Evolutionary conservation across 768 basidiomycete genomes (phyloP), one percentile per base, ranked within the genome.

Genomic region (Russula sp.): DNA sequence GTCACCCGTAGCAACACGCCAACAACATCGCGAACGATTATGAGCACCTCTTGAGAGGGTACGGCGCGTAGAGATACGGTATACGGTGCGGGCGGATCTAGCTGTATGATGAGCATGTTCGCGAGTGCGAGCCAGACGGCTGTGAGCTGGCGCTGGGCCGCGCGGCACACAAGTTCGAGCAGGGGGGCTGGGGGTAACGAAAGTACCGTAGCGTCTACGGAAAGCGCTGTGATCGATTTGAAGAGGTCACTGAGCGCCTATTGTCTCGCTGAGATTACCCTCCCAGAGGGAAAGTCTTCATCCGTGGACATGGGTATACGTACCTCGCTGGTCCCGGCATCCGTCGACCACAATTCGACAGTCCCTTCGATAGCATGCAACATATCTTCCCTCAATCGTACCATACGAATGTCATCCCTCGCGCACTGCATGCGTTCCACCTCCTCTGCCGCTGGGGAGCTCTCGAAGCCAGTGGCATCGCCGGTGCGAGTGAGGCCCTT

Each of bases 61-160:
- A 79, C 77, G 1, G 78, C 68, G 67, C 82, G 86, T 57, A 86
- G 68, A 37, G 81, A 76, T 50, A 73, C 69, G 6, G 64, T 69
- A 70, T 79, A 72, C 32, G 77, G 70, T 2, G 85, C 76, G 0
- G 91, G 88, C 2, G 93, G 89, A 64, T 93, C 87, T 49, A 98
- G 80, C 66, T 96, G 91, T 16, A 85, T 82, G 62, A 90, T 80
- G 31, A 97, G 79, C 67, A 92, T 91, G 18, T 84, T 82, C 1
- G 91, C 88, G 0, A 97, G 78, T 11, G 87, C 83, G 4, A 97
- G 79, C 95, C 94, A 98, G 1, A 90, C 82, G 1, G 85, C 89
- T 2, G 87, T 92, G 16, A 91, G 75, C 68, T 87, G 86, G 32
- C 85, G 78, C 68, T 86, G 84, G 2, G 84, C 79, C 0, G 91